Percentiles rank a stretch among this genome's conserved stretches.
Conservation (phyloP, 2,329 filamentous ascomycete species). For the Fusarium circinatum region DNA sequence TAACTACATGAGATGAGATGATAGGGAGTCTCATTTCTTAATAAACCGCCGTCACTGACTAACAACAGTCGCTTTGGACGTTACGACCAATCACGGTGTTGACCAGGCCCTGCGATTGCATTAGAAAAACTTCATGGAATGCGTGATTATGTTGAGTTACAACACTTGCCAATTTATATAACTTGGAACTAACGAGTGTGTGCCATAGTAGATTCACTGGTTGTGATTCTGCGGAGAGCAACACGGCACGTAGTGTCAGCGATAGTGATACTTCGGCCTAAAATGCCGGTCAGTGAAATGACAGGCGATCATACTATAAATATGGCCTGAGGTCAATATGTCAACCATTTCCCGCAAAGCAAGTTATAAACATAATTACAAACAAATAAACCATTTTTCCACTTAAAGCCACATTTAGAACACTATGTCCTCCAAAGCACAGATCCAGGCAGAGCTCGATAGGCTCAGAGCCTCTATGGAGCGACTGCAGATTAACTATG, state of each 20-base stretch:
- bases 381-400: too few relatives aligned
- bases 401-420: too few relatives aligned
- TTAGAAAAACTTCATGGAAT: accelerated
- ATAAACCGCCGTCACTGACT: accelerated
- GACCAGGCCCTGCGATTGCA: accelerated
- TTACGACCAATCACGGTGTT: neutral
- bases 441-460: neutral
- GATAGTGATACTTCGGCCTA: accelerated
- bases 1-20: accelerated
- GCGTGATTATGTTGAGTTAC: neutral
- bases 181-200: neutral
- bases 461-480: neutral
- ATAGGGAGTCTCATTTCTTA: too few relatives aligned
- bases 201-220: neutral
- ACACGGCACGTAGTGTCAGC: accelerated
- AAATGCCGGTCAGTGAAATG: neutral
- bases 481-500: accelerated
- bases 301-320: neutral
- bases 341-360: accelerated
- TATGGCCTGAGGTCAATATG: accelerated
- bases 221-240: accelerated
- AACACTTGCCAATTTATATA: too few relatives aligned
- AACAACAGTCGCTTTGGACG: accelerated
- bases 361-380: neutral
- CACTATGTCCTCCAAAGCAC: accelerated